phyloP scores from a whole-genome alignment of 2,329 filamentous ascomycete species.

The Ophiostoma ulmi region DNA sequence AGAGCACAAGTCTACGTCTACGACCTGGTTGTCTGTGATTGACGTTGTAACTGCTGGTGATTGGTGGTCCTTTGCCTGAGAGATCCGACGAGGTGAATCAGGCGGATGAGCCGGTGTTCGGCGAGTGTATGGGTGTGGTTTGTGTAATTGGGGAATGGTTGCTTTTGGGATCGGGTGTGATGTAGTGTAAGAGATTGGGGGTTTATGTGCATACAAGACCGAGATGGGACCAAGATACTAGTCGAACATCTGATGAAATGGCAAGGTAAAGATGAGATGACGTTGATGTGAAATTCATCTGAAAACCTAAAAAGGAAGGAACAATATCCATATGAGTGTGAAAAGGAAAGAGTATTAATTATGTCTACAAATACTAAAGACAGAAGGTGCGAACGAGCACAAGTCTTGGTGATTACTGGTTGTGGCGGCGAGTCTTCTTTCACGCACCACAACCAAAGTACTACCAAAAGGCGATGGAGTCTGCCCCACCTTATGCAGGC shows the following conservation, averaged over 20 bases:
- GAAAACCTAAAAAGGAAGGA: neutral
- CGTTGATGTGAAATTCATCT: neutral
- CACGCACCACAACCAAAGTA: neutral
- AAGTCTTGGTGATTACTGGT: neutral
- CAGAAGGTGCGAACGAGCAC: neutral
- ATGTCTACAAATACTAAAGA: neutral
- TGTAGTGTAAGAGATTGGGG: neutral
- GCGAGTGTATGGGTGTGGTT: neutral
- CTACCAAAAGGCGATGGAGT: too few species aligned
- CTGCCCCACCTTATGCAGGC: neutral
- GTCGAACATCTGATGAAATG: neutral
- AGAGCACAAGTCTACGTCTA: neutral
- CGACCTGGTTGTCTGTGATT: neutral
- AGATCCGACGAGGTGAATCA: neutral
- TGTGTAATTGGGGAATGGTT: neutral
- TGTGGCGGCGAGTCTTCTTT: neutral
- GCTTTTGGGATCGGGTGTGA: neutral
- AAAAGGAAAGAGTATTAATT: too few species aligned
- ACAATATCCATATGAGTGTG: too few species aligned
- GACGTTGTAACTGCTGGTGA: neutral
- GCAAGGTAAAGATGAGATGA: neutral
- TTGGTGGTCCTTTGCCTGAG: neutral
- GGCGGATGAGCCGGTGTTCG: neutral
- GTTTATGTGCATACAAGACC: neutral
- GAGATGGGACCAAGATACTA: neutral